Evolutionary conservation across 441 rosid species (phyloP).

Genomic region (Erysimum cheiri): DNA sequence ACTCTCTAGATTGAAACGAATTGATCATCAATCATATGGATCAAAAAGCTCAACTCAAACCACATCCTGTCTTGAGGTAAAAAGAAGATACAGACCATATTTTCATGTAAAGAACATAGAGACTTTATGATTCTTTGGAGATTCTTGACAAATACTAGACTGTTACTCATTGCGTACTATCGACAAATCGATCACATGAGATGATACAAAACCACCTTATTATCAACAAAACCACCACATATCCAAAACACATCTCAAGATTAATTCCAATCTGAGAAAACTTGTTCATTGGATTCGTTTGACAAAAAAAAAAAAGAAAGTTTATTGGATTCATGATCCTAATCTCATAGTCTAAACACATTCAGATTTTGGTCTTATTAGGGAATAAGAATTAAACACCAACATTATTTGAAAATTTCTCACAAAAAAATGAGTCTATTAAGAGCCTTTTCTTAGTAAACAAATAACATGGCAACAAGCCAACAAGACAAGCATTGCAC

Average conservation of each 20-base stretch:
- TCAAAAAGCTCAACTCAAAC: neutral
- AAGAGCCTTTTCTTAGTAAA: neutral
- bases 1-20: slow-evolving; percentile 2
- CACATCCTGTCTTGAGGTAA: neutral
- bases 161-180: neutral
- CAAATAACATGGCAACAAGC: slow-evolving; percentile 18
- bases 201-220: too few species aligned
- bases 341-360: slow-evolving; percentile 17
- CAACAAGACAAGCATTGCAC: neutral
- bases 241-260: neutral
- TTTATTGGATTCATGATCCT: neutral
- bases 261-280: neutral
- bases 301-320: too few species aligned
- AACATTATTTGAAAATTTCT: neutral
- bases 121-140: neutral
- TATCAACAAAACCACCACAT: neutral
- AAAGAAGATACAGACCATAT: neutral
- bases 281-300: too few species aligned
- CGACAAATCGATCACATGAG: neutral
- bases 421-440: neutral
- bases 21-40: neutral
- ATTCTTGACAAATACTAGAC: neutral
- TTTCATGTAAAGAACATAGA: neutral
- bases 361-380: neutral
- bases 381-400: neutral